These are phyloP conservation scores for Sporothrix pallida DNA, from an alignment of 2,329 filamentous ascomycete species.

Conservation along the genomic window DNA sequence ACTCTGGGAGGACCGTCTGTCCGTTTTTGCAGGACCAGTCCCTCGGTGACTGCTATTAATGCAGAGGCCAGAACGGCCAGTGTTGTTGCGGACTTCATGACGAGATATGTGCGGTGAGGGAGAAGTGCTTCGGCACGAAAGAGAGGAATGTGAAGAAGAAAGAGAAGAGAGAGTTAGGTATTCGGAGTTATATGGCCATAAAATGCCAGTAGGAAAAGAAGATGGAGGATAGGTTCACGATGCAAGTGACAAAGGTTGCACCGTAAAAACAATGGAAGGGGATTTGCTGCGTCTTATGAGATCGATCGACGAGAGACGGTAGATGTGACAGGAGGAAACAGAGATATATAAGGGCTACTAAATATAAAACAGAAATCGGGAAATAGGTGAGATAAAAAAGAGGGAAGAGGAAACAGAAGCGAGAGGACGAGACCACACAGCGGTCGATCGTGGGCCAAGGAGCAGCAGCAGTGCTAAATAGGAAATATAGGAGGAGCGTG, in stretches of 20 bases:
- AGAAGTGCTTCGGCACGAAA: neutral
- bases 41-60: conserved; percentile 39
- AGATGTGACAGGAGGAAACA: conserved; percentile 14
- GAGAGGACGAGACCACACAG: conserved; percentile 18
- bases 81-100: conserved; percentile 48
- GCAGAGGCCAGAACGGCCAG: conserved; percentile 44
- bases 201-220: neutral
- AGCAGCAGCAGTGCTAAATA: conserved; percentile 18
- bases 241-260: neutral
- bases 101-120: neutral
- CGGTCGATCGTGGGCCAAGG: neutral
- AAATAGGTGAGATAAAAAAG: neutral
- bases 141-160: neutral
- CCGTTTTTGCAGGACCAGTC: conserved; percentile 43
- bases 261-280: neutral
- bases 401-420: neutral
- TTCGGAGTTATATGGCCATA: neutral
- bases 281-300: conserved; percentile 20
- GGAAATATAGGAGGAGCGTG: conserved; percentile 5
- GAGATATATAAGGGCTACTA: conserved; percentile 2
- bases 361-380: conserved; percentile 1
- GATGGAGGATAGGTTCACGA: neutral
- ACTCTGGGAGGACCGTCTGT: conserved; percentile 50
- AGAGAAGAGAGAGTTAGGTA: neutral
- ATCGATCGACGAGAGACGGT: conserved; percentile 15